Conservation (phyloP, 2,329 filamentous ascomycete species). For the Cladosporium halotolerans region DNA sequence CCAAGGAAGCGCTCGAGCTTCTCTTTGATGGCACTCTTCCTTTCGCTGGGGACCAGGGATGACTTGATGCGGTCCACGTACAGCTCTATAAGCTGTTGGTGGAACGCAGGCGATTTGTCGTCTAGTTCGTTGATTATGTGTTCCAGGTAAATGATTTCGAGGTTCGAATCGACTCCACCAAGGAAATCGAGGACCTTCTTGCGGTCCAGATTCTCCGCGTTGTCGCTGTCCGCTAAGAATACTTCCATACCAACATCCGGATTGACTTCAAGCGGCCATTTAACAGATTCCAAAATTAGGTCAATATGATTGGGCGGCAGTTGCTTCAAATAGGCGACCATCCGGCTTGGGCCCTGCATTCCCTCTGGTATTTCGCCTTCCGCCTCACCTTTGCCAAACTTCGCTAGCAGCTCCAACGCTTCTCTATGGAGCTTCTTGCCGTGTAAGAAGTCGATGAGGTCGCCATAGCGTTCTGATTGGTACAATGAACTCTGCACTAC, state of each 20-base stretch:
- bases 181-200: conserved; percentile 70
- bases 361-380: conserved; percentile 42
- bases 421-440: conserved; percentile 89
- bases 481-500: conserved; percentile 91
- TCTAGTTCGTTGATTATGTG: conserved; percentile 84
- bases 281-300: conserved; percentile 82
- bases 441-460: conserved; percentile 95
- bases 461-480: conserved; percentile 80
- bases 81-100: conserved; percentile 73
- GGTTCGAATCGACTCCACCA: conserved; percentile 57
- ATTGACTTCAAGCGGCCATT: conserved; percentile 73
- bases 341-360: conserved; percentile 75
- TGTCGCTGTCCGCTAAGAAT: conserved; percentile 88
- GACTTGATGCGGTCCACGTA: conserved; percentile 53
- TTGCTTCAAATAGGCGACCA: conserved; percentile 83
- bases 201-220: conserved; percentile 82
- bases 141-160: conserved; percentile 80
- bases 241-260: conserved; percentile 81
- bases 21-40: conserved; percentile 33
- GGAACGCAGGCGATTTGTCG: conserved; percentile 77
- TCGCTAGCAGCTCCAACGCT: conserved; percentile 72
- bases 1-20: conserved; percentile 70
- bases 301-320: conserved; percentile 83
- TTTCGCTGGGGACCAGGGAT: conserved; percentile 30
- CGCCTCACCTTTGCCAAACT: conserved; percentile 61